Evolutionary conservation across 495 filamentous ascomycete genomes (phyloP).

Genomic region (Aspergillus sparsus): DNA sequence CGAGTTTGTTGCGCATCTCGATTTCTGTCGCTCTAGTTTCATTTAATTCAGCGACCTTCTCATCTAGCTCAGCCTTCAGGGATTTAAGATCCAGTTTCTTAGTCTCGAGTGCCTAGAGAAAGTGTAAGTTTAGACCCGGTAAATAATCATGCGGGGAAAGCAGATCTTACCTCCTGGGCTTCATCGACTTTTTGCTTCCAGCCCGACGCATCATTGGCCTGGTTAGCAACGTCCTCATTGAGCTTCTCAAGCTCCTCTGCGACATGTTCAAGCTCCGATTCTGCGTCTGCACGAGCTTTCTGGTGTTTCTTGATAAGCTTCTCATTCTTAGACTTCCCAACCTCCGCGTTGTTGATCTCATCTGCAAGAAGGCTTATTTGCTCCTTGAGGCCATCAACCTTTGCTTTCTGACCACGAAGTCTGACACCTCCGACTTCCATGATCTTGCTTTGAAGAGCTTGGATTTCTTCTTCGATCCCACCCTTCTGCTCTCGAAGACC

Average conservation of each 20-base stretch:
- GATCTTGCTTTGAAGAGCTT: constrained; percentile 88
- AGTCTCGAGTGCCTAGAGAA: constrained; percentile 58
- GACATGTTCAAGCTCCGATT: constrained; percentile 72
- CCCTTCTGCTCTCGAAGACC: constrained; percentile 78
- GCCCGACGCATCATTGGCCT: constrained; percentile 70
- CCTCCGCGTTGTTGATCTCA: constrained; percentile 78
- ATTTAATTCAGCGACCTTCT: constrained; percentile 83
- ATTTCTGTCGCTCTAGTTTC: constrained; percentile 88
- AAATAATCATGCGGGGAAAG: background rate
- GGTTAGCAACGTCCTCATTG: constrained; percentile 72
- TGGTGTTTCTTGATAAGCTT: constrained; percentile 87
- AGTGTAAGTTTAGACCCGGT: constrained; percentile 18
- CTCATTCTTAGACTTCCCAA: constrained; percentile 84
- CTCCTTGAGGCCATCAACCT: constrained; percentile 88
- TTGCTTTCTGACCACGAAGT: constrained; percentile 85
- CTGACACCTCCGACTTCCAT: constrained; percentile 96
- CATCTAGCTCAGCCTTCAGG: constrained; percentile 83
- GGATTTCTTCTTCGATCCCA: constrained; percentile 88
- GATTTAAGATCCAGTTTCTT: constrained; percentile 79
- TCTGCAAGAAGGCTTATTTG: constrained; percentile 80
- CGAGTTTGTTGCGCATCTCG: constrained; percentile 95
- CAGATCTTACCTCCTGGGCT: constrained; percentile 63
- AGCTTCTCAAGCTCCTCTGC: constrained; percentile 71
- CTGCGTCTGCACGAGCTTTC: constrained; percentile 72
- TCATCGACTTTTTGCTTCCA: constrained; percentile 77